Base-by-base conservation (phyloP, 345 rosid species). In the Linum lewisii region DNA sequence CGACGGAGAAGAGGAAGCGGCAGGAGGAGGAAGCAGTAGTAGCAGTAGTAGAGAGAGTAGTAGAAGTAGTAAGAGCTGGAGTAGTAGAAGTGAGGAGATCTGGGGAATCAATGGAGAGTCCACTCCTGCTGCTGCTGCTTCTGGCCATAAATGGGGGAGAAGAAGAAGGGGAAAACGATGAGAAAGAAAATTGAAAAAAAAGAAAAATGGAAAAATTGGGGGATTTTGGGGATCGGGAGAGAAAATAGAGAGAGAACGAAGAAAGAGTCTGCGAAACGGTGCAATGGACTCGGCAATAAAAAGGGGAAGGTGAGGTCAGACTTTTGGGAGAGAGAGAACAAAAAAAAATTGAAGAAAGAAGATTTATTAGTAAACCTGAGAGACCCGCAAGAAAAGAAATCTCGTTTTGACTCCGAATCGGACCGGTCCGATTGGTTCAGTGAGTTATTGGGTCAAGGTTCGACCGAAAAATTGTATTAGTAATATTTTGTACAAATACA, bases 201-300 rank as follows among this genome's bases (percentile, higher is more conserved):
- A 45, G 56, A 11, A 42, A 29, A 29, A 29, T n/a, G n/a, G 34
- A 29, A 29, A 26, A 29, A 42, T 42, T 42, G 18, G 15, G 18
- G 18, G 47, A 34, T 34, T 42, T 42, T 42, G 47, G 47, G 47
- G 47, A 42, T 42, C 18, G 47, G 47, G 16, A 42, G 47, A 42
- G 18, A 42, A 16, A 16, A 42, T 16, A 16, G 47, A 42, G 47
- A 16, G 16, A 24, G 52, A 23, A 70, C 53, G 68, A 50, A 16
- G 62, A 24, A 29, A 58, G 51, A 45, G 60, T 36, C 60, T 21
- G 34, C 68, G 68, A 58, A 76, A 74, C 63, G 75, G 79, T 70
- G 83, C 84, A 75, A 68, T 72, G 74, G 85, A 84, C 87, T 77
- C 87, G 91, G 91, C 91, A 76, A 76, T 63, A 63, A 78, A 80